Evolutionary conservation across 352 stramenopile genomes (phyloP).

Genomic region (Aphanomyces astaci): DNA sequence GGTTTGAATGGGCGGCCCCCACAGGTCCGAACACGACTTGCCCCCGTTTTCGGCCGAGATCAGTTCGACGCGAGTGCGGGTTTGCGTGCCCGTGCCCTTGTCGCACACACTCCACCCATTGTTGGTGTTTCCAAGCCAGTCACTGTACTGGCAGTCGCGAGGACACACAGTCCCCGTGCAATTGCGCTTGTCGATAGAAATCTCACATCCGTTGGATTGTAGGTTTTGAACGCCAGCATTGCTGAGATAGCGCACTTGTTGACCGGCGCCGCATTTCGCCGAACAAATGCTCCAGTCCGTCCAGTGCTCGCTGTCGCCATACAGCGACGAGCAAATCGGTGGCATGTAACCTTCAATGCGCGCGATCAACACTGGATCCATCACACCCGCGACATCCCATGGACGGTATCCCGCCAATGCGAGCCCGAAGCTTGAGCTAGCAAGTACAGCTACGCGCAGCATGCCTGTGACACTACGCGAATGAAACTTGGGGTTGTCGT

Average conservation of each 20-base stretch:
- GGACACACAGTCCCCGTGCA: not conserved
- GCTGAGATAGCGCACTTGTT: slow-evolving; percentile 7
- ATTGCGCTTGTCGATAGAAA: not conserved
- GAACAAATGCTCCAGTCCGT: slow-evolving; percentile 5
- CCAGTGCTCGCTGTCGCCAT: slow-evolving; percentile 3
- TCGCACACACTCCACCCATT: not conserved
- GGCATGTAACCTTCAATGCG: slow-evolving; percentile 14
- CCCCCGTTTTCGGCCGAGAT: not conserved
- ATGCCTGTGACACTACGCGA: not conserved
- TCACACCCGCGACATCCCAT: not conserved
- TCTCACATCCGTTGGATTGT: slow-evolving; percentile 3
- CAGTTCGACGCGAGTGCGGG: not conserved
- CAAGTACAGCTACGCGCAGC: not conserved
- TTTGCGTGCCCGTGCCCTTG: not conserved
- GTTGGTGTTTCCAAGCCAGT: not conserved
- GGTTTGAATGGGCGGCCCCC: not conserved
- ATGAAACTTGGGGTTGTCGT: not conserved
- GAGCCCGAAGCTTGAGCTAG: not conserved
- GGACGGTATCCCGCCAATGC: not conserved
- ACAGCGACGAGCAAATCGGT: not conserved
- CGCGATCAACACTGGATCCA: slow-evolving; percentile 8
- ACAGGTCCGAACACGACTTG: not conserved
- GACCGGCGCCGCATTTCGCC: not conserved
- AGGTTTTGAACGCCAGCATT: not conserved
- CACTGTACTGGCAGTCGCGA: slow-evolving; percentile 2